Evolutionary conservation across 2,329 filamentous ascomycete genomes (phyloP).

Genomic region (Orbilia quercus): DNA sequence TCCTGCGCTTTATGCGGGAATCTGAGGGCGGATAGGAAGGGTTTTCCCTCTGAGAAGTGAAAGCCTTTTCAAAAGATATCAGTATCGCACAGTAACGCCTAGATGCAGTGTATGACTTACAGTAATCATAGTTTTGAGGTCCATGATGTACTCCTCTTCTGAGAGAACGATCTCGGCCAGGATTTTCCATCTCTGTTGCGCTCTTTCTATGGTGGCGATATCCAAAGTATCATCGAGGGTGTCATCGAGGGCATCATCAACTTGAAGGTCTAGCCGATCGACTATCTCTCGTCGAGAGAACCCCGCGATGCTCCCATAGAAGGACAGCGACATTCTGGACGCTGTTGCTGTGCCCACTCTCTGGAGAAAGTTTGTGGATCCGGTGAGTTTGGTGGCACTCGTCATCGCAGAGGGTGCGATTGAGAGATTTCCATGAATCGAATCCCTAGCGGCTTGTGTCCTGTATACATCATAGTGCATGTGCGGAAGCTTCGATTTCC

Average conservation of each 20-base stretch:
- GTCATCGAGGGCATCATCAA: constrained; percentile 33
- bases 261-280: constrained; percentile 25
- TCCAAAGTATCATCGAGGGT: constrained; percentile 41
- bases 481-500: constrained; percentile 51
- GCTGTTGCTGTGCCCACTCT: constrained; percentile 48
- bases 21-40: constrained; percentile 9
- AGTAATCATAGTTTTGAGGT: constrained; percentile 52
- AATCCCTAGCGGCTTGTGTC: constrained; percentile 42
- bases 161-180: constrained; percentile 49
- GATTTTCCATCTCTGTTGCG: constrained; percentile 54
- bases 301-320: constrained; percentile 46
- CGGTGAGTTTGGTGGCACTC: constrained; percentile 48
- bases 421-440: constrained; percentile 49
- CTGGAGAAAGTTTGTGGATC: constrained; percentile 48
- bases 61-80: constrained; percentile 26
- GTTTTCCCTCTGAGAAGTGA: constrained; percentile 37
- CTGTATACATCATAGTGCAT: constrained; percentile 53
- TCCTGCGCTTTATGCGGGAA: constrained; percentile 44
- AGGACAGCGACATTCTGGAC: constrained; percentile 48
- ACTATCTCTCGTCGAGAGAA: constrained; percentile 34
- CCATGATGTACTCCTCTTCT: constrained; percentile 54
- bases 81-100: not conserved
- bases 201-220: constrained; percentile 47
- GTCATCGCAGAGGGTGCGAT: constrained; percentile 53
- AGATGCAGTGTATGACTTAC: constrained; percentile 18